A percentile compares a stretch with the other conserved stretches of the same genome.
Conservation (phyloP, 1,284 basidiomycete genomes). For the Mycosarcoma maydis region DNA sequence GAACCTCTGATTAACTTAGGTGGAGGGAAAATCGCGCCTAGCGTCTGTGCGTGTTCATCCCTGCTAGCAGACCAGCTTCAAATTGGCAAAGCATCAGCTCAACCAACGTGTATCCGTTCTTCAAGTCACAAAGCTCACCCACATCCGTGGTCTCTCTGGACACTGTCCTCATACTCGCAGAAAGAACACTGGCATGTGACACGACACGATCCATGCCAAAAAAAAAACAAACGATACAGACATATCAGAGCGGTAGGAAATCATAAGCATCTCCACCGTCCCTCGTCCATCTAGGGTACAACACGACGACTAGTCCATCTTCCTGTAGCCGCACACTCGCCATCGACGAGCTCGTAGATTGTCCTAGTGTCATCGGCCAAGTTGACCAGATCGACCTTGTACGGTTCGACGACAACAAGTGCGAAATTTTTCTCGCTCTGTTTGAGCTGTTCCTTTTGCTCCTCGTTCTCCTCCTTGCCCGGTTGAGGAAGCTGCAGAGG, state of each 20-base stretch:
- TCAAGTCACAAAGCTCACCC: too few species aligned
- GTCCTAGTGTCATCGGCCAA: constrained; percentile 58
- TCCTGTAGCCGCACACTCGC: constrained; percentile 27
- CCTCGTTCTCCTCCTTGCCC: constrained; percentile 58
- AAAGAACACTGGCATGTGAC: too few species aligned
- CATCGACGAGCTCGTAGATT: constrained; percentile 46
- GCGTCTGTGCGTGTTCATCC: constrained; percentile 17
- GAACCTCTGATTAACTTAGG: too few species aligned
- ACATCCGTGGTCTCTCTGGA: too few species aligned
- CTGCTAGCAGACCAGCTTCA: not conserved
- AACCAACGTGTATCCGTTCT: too few species aligned
- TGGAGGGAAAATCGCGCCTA: constrained; percentile 8
- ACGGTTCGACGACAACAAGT: constrained; percentile 64
- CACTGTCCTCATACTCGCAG: too few species aligned
- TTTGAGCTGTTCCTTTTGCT: constrained; percentile 56
- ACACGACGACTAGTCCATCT: constrained; percentile 60
- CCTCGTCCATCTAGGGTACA: constrained; percentile 50
- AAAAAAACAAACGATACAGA: not conserved
- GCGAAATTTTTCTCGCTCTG: constrained; percentile 63
- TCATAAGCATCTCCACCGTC: not conserved
- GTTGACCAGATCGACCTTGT: constrained; percentile 65
- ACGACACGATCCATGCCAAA: not conserved
- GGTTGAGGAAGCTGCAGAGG: constrained; percentile 56
- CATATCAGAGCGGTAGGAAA: not conserved
- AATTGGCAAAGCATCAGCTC: too few species aligned